phyloP scores from a whole-genome alignment of 208 protist genomes.

The Balamuthia mandrillaris region DNA sequence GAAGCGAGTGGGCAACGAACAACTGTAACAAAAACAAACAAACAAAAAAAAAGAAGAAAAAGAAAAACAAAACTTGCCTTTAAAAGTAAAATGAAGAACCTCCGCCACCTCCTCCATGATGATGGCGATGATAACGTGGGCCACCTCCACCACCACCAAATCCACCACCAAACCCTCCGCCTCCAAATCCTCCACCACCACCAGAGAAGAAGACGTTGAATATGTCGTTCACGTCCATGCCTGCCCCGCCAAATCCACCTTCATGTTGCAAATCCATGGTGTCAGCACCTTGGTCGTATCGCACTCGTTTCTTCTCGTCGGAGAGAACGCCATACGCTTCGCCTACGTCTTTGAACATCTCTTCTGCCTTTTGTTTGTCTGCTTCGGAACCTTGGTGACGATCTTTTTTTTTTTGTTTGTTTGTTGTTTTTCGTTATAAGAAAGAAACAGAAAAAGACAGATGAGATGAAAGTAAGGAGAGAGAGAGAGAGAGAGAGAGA shows the following conservation, averaged over 20 bases:
- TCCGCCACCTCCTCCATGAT: no score
- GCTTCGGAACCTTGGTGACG: slow-evolving; percentile 15
- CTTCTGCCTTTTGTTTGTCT: slow-evolving; percentile 61
- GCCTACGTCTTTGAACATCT: slow-evolving; percentile 66
- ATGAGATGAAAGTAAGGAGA: not conserved
- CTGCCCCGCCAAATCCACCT: slow-evolving; percentile 31
- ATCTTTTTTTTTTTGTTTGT: no score
- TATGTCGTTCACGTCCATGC: not conserved
- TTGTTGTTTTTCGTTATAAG: not conserved
- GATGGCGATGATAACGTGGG: no score
- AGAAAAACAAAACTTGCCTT: not conserved
- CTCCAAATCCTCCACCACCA: slow-evolving; percentile 51
- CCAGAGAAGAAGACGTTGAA: slow-evolving; percentile 45
- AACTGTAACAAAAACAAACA: no score
- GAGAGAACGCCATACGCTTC: slow-evolving; percentile 61
- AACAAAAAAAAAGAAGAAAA: no score
- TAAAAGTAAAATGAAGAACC: not conserved
- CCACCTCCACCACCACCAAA: not conserved
- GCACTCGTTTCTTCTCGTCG: slow-evolving; percentile 52
- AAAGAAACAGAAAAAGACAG: not conserved
- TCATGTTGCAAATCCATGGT: slow-evolving; percentile 39
- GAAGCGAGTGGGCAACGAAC: no score
- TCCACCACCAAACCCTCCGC: slow-evolving; percentile 1
- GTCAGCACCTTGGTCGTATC: slow-evolving; percentile 51
- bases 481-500: not conserved